Base-by-base conservation (phyloP, 2,329 filamentous ascomycete genomes). In the Fusarium sp. region DNA sequence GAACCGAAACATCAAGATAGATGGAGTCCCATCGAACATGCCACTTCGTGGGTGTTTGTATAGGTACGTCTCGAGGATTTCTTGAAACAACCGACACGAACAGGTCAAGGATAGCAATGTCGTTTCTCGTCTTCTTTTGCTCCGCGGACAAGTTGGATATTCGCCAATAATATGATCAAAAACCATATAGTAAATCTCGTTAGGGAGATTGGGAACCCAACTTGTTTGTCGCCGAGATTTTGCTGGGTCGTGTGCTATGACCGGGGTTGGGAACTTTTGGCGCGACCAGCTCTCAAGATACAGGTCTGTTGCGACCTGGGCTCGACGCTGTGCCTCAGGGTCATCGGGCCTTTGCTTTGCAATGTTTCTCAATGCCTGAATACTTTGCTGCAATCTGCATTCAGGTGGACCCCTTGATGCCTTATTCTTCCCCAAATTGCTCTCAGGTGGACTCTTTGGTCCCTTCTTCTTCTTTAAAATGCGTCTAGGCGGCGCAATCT, bases 161-260 rank as follows among this genome's bases (percentile, higher is more conserved):
- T 51, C 48, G 8, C 6, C 8, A 24, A 24, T 4, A 5, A 30
- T n/a, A 55, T 28, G 14, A 7, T 45, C 30, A 32, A 75, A 22
- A 10, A 75, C 68, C 4, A 59, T 38, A 3, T 36, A 41, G 13
- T 30, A 71, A 9, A 75, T 32, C 44, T 75, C 69, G 1, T 13
- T 14, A 3, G 73, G 69, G 10, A 75, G 34, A 8, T 5, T 24
- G 2, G 22, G 17, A 18, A 3, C 4, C 18, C 1, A 15, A n/a
- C 13, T 3, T 6, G 6, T 24, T 8, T 26, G 30, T 3, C 34
- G 38, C 5, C 24, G 15, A n/a, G 26, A 24, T 28, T 22, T 1
- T 36, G 44, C 12, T 51, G 41, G 36, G 26, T 5, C 32, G 41
- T 22, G 10, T 17, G 20, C 0, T 47, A 14, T 8, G 36, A 34